Base-by-base conservation (phyloP, 345 rosid genomes). In the Boechera retrofracta region DNA sequence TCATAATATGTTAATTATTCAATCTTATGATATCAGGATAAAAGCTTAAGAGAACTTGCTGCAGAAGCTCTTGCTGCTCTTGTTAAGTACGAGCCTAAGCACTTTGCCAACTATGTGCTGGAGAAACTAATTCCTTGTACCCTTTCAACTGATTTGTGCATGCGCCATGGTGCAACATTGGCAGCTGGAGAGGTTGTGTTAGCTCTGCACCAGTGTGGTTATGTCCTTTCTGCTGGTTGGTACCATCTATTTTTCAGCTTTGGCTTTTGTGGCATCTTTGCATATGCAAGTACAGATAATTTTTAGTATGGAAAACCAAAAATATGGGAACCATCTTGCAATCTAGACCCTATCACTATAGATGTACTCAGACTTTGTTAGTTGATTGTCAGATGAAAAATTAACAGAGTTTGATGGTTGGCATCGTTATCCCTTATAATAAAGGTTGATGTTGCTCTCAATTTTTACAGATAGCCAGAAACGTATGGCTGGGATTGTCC, bases 81-180 rank as follows among this genome's bases (percentile, higher is more conserved):
- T 79, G 97, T 90, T 68, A 90, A 82, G 67, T 95, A 90, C 75
- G 94, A 90, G 72, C 86, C 90, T 56, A 83, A 85, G 58, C 83
- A 90, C 80, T 92, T 89, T 78, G 88, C 84, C 38, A 80, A 79
- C 67, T 84, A 68, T 83, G 88, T 87, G 73, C 77, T 94, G 79
- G 92, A 86, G 74, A 90, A 88, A 74, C 81, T 95, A 73, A 82
- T 83, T 84, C 96, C 96, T 45, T 85, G 62, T 51, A 94, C 99
- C 71, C 93, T 94, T 45, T 94, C 97, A 51, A 81, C 97, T 62
- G 98, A 94, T 85, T 79, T 94, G 79, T 89, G 95, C 85, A 82
- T 79, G 68, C 98, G 97, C 54, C 99, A 94, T 85, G 99, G 99
- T 84, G 91, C 95, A 49, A 94, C 97, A 73, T 85, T 92, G 70